Conservation (phyloP, 306 rosid species). For the Benincasa hispida region DNA sequence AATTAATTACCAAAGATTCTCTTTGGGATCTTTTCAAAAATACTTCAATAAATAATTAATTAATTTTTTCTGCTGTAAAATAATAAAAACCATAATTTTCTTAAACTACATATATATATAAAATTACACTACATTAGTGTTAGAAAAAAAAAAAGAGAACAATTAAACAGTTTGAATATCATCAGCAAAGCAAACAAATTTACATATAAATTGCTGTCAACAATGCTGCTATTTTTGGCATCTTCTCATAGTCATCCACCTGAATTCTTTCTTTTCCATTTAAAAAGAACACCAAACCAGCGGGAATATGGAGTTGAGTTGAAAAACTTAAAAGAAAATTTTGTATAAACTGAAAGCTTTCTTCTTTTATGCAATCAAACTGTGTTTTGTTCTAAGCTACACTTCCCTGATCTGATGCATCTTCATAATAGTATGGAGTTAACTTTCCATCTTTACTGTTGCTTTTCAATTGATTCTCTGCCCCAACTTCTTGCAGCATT, state of each 20-base stretch:
- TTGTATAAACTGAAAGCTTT: neutral
- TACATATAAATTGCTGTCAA: neutral
- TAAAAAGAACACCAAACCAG: neutral
- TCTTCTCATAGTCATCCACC: neutral
- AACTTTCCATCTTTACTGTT: constrained; percentile 39
- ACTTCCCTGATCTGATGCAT: constrained; percentile 42
- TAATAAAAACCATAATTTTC: no score
- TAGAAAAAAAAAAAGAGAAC: neutral
- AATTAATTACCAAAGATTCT: neutral
- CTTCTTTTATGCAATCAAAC: neutral
- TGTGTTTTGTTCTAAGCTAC: neutral
- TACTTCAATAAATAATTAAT: no score
- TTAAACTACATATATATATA: neutral
- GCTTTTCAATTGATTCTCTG: constrained; percentile 19
- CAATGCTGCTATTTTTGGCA: constrained; percentile 2
- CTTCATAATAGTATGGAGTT: constrained; percentile 57
- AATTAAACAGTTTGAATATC: neutral
- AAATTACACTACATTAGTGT: neutral
- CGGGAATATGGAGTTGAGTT: neutral
- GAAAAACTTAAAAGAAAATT: neutral
- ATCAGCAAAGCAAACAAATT: constrained; percentile 6
- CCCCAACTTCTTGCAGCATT: constrained; percentile 47
- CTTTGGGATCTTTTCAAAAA: neutral
- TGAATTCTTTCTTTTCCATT: neutral
- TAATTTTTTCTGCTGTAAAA: no score